Evolutionary conservation across 2,329 filamentous ascomycete species (phyloP).

Genomic region (Diaporthe longicolla): DNA sequence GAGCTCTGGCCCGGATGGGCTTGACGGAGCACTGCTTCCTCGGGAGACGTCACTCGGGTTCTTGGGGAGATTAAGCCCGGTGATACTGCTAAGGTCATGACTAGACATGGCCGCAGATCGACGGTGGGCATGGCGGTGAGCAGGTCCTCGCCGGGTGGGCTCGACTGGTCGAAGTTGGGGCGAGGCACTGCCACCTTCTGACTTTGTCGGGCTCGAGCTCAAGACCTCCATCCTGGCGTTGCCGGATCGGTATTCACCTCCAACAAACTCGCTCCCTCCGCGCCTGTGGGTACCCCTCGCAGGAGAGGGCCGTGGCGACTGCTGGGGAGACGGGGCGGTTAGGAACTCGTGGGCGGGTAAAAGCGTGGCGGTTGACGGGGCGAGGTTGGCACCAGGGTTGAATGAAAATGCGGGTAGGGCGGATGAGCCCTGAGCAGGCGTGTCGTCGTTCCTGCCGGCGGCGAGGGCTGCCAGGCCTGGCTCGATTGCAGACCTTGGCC

Average conservation of each 20-base stretch:
- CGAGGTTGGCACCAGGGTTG: slow-evolving; percentile 49
- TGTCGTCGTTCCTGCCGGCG: slow-evolving; percentile 50
- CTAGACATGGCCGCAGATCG: slow-evolving; percentile 87
- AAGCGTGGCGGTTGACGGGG: slow-evolving; percentile 37
- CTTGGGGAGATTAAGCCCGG: slow-evolving; percentile 40
- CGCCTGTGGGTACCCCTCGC: slow-evolving; percentile 78
- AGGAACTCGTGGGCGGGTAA: slow-evolving; percentile 58
- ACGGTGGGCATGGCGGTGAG: slow-evolving; percentile 77
- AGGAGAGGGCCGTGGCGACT: slow-evolving; percentile 63
- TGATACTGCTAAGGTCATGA: slow-evolving; percentile 73
- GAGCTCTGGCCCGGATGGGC: slow-evolving; percentile 65
- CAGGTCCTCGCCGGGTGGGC: slow-evolving; percentile 68
- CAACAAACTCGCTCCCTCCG: slow-evolving; percentile 89
- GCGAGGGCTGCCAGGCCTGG: slow-evolving; percentile 50
- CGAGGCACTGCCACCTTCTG: slow-evolving; percentile 69
- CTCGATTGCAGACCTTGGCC: slow-evolving; percentile 68
- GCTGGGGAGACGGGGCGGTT: slow-evolving; percentile 68
- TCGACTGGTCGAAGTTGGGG: slow-evolving; percentile 66
- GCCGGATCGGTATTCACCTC: slow-evolving; percentile 74
- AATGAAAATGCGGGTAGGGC: slow-evolving; percentile 66
- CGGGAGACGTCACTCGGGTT: slow-evolving; percentile 53
- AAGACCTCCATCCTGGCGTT: slow-evolving; percentile 70
- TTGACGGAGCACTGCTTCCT: slow-evolving; percentile 76
- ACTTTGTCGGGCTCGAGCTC: slow-evolving; percentile 79
- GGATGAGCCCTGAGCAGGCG: slow-evolving; percentile 52